Base-by-base conservation (phyloP, 768 basidiomycete genomes). In the Nevesoporus exiguus region DNA sequence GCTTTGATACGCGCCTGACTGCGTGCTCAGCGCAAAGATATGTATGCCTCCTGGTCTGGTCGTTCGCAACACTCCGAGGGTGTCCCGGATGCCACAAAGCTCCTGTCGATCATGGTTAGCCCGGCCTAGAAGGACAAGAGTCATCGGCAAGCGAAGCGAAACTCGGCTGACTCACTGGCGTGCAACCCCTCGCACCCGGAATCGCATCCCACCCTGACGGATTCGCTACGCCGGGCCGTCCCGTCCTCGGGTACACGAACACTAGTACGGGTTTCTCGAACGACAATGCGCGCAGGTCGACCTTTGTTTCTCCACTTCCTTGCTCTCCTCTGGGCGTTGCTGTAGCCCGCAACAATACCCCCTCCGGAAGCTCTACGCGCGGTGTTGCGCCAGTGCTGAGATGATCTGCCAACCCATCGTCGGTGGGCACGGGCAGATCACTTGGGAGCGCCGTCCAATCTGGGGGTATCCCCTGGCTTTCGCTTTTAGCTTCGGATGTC, bases 181-280 rank as follows among this genome's bases (percentile, higher is more conserved):
- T 66, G 42, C 41, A 67, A 11, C 60, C 60, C 45, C 66, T 59
- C 48, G 60, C 66, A 5, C 56, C 58, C 2, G 54, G 66, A 19
- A 67, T 67, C 25, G 53, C 63, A 45, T 62, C 66, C 57, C 66
- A 67, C 5, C 56, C 60, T 0, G 46, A 37, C 10, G 50, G 41
- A 52, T 54, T 65, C 2, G 52, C 33, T 3, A 60, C 40, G 2
- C 62, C 51, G 2, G 60, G 62, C 24, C 19, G 36, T 8, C 65
- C 64, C n/a, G 59, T 59, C 33, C 57, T 49, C 5, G 66, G 66
- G 40, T 62, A 66, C 13, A 56, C 55, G 21, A 67, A 67, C 42
- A 62, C 55, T n/a, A 66, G n/a, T 14, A 67, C 58, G 0, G 58
- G 65, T 7, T 24, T 27, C 8, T 58, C 41, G 40, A 66, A 58